phyloP scores from a whole-genome alignment of 1,284 basidiomycete genomes.

The Ustilago esculenta region DNA sequence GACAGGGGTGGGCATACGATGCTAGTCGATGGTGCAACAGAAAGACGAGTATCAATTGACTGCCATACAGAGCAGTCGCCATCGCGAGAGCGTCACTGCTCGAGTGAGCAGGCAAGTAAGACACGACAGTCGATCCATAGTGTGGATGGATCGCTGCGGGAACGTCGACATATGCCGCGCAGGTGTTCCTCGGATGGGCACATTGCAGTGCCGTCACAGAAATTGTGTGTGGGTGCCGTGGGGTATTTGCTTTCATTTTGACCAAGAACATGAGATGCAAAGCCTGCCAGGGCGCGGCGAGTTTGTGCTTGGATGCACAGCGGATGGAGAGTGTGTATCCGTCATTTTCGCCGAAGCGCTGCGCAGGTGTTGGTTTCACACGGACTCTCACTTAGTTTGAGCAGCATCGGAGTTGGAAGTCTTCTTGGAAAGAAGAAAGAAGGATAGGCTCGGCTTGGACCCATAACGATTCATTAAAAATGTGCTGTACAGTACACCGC shows the following conservation, averaged over 20 bases:
- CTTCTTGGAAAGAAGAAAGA: slow-evolving; percentile 20
- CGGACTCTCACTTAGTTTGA: neutral
- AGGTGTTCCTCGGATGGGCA: neutral
- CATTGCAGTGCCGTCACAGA: too few relatives aligned
- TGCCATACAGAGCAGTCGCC: too few relatives aligned
- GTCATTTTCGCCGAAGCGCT: slow-evolving; percentile 5
- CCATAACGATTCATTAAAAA: too few relatives aligned
- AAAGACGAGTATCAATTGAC: slow-evolving; percentile 29
- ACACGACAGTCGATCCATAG: too few relatives aligned
- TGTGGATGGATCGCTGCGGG: neutral
- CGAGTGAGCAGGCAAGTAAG: too few relatives aligned
- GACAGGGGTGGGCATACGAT: too few relatives aligned
- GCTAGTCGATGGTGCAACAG: slow-evolving; percentile 1
- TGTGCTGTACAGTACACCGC: too few relatives aligned
- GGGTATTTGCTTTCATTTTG: too few relatives aligned
- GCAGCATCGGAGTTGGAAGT: slow-evolving; percentile 12
- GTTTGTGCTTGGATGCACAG: neutral
- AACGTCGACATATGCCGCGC: neutral
- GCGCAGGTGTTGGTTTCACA: slow-evolving; percentile 10
- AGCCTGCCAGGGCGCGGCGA: too few relatives aligned
- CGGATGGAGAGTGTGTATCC: slow-evolving; percentile 7
- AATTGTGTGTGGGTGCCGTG: too few relatives aligned
- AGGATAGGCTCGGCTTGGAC: slow-evolving; percentile 8
- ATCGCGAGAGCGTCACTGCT: too few relatives aligned
- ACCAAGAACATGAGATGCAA: too few relatives aligned